Evolutionary conservation across 441 rosid species (phyloP).

Genomic region (Croton setiger): DNA sequence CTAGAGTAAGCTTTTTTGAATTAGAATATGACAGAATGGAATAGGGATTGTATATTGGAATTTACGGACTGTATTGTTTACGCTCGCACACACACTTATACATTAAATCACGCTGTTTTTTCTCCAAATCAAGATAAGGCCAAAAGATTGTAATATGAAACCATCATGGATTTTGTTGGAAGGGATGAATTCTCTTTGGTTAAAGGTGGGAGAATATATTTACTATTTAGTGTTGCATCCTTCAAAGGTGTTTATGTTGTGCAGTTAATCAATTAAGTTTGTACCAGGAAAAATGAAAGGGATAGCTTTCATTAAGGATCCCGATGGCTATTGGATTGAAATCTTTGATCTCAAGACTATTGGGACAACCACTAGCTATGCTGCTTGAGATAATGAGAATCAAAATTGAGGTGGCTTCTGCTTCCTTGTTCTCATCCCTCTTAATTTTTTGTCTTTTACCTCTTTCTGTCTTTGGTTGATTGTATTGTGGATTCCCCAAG

Average conservation of each 20-base stretch:
- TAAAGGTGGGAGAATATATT: not conserved
- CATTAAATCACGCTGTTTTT: not conserved
- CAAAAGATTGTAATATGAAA: not conserved
- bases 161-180: not conserved
- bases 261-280: constrained; percentile 3
- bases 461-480: not conserved
- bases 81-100: too few species aligned
- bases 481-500: not conserved
- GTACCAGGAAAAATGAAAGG: constrained; percentile 80
- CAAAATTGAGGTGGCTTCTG: constrained; percentile 1
- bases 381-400: constrained; percentile 35
- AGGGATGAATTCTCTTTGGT: not conserved
- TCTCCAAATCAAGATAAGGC: not conserved
- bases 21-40: not conserved
- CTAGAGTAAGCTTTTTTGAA: not conserved
- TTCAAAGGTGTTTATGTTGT: not conserved
- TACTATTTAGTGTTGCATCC: not conserved
- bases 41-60: not conserved
- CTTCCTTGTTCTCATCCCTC: not conserved
- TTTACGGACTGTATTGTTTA: not conserved
- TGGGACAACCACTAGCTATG: constrained; percentile 26
- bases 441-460: not conserved
- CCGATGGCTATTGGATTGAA: constrained; percentile 97
- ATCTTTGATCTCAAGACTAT: constrained; percentile 74
- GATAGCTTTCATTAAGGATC: constrained; percentile 91